Evolutionary conservation across 1,284 basidiomycete species (phyloP), one percentile per base, ranked within the genome.

Genomic region (Rhizoctonia solani): DNA sequence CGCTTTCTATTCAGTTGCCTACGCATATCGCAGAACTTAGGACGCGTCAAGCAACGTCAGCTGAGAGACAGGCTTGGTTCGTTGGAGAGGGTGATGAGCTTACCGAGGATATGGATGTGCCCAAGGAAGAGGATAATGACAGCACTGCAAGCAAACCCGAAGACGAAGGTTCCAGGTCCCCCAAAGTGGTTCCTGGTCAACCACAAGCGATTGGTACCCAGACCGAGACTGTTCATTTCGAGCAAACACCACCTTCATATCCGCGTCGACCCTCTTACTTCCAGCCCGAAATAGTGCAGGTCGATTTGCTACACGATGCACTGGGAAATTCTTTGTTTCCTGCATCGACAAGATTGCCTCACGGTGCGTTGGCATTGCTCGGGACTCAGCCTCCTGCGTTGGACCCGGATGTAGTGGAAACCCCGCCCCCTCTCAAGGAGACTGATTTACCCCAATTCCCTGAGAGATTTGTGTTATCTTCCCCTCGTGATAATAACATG

Each of bases 1-100:
- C 92, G 0, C 79, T 93, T 52, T 90, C 88, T 21, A 75, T 90
- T 44, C 83, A 87, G 68, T 79, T 85, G 54, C 92, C 92, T 1
- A 81, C 84, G 23, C 81, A 87, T 52, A 86, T 87, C 67, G 76
- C 79, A 49, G 78, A 83, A 37, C 80, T 92, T 19, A 85, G 86
- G 73, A 77, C 79, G 30, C 83, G 84, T 23, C 90, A 93, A 76
- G 78, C 80, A 1, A 73, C 75, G n/a, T 61, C 55, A 4, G 6
- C 39, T 9, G 49, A 3, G 37, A 56, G 55, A n/a, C 55, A 47
- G n/a, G 55, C 56, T 2, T 54, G 56, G 52, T 52, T 59, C 44
- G 30, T 58, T 21, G 42, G 21, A 21, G 21, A 21, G 6, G 41
- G n/a, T 21, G 11, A 11, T 4, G 4, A 4, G 11, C 11, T 11